These are phyloP conservation scores for Vinca minor DNA, from an alignment of 257 asterid species.

Conservation along the genomic window DNA sequence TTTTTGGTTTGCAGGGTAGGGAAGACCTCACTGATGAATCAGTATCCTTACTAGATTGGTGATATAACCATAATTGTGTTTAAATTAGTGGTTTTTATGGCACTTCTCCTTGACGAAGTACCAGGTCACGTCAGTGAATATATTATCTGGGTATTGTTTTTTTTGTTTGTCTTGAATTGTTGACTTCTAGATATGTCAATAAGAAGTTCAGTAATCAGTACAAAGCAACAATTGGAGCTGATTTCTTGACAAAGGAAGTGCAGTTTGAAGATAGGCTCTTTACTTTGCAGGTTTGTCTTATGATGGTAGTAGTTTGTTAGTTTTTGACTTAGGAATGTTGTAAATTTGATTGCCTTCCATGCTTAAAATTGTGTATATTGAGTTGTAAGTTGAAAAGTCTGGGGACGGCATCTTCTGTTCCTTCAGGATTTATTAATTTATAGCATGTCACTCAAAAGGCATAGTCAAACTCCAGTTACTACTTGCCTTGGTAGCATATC, in stretches of 20 bases:
- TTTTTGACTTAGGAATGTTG: background rate
- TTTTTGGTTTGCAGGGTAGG: constrained; percentile 76
- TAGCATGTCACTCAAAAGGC: too few species aligned
- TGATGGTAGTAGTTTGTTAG: background rate
- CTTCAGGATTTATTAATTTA: background rate
- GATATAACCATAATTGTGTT: background rate
- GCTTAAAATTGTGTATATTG: background rate
- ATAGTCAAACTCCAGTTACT: too few species aligned
- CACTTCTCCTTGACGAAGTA: background rate
- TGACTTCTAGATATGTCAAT: constrained; percentile 73
- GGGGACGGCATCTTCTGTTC: background rate
- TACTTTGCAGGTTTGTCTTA: constrained; percentile 71
- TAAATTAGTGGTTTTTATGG: background rate
- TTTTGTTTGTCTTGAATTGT: constrained; percentile 41
- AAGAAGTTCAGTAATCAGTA: constrained; percentile 97
- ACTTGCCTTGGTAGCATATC: background rate
- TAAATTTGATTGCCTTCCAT: background rate
- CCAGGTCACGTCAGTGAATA: background rate
- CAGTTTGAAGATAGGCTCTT: constrained; percentile 92
- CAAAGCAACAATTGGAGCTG: constrained; percentile 99
- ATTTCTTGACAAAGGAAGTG: constrained; percentile 95
- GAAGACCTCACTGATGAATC: constrained; percentile 97
- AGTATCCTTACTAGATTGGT: constrained; percentile 54
- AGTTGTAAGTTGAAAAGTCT: background rate
- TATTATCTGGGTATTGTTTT: constrained; percentile 3